Evolutionary conservation across 2,329 filamentous ascomycete genomes (phyloP), one percentile per base, ranked within the genome.

Genomic region (Clonostachys chloroleuca): DNA sequence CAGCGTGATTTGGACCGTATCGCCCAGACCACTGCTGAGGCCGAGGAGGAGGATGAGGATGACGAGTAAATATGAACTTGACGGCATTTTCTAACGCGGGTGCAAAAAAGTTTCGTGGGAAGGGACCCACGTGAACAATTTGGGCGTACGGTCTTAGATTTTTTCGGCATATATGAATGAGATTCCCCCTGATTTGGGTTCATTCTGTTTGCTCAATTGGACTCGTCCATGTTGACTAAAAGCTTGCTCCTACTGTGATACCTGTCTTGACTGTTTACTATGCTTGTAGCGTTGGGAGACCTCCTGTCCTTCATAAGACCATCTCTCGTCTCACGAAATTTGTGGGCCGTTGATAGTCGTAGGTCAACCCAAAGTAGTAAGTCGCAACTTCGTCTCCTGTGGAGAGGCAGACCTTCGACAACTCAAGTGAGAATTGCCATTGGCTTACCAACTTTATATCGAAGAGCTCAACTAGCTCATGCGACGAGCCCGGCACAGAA

Each of bases 1-100:
- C 92, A 96, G 85, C 89, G 94, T 82, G 94, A 99, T 87, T 83
- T 99, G 83, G 94, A 97, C 82, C 92, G 83, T 78, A 92, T 92
- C 64, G 88, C 88, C 67, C 86, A 88, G 79, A 91, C 87, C 67
- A 88, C 83, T 49, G 79, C 83, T 61, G 84, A 87, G 77, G 83
- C 80, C 53, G 84, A 87, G 52, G 83, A 87, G 67, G 83, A 84
- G 61, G 75, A 76, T 47, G 78, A 81, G 50, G 79, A 82, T 64
- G 81, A 84, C 57, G 82, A 86, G 74, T 84, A 84, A 76, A 76
- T 61, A 49, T 30, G 24, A 30, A 30, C 24, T 30, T 12, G 3
- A 42, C 18, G 40, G 17, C 13, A n/a, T 43, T 34, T 24, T 30
- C 24, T 30, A 30, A 30, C 24, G 24, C 24, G 24, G 24, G 24